Evolutionary conservation across 164 flowering plant species (phyloP).

Genomic region (Sextonia rubra): DNA sequence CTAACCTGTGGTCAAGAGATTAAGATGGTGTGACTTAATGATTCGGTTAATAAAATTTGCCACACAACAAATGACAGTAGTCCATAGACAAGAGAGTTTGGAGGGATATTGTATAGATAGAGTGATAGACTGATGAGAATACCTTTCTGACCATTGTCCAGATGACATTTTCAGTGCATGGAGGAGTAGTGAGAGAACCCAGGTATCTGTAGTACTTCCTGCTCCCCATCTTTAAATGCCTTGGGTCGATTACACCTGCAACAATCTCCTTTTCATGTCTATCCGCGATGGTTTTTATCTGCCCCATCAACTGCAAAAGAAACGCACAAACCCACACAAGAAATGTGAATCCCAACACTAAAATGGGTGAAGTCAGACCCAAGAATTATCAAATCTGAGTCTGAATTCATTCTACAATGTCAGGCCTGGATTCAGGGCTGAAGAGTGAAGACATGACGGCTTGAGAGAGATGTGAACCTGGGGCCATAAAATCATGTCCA

Average conservation of each 20-base stretch:
- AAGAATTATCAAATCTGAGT: too few species aligned
- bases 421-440: too few species aligned
- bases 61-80: not conserved
- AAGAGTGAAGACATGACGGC: too few species aligned
- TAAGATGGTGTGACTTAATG: too few species aligned
- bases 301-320: conserved; percentile 19
- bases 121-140: not conserved
- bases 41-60: not conserved
- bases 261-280: conserved; percentile 5
- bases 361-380: too few species aligned
- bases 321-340: not conserved
- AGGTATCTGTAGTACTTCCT: conserved; percentile 39
- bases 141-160: conserved; percentile 58
- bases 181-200: conserved; percentile 38
- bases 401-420: too few species aligned
- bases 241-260: conserved; percentile 32
- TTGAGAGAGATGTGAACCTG: too few species aligned
- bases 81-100: not conserved
- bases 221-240: conserved; percentile 19
- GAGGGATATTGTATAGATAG: not conserved
- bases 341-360: too few species aligned
- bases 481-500: too few species aligned
- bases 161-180: conserved; percentile 42
- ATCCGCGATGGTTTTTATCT: conserved; percentile 18
- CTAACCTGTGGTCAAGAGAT: conserved; percentile 9